Evolutionary conservation across 164 flowering plant genomes (phyloP).

Genomic region (grape (Vitis vinifera)): ASM3070453v1 NC_081820.1:21885001-21885500

Average conservation of each 20-base stretch:
- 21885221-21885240: slow-evolving; percentile 65
- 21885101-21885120: slow-evolving; percentile 96
- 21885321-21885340: no score
- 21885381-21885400: slow-evolving; percentile 95
- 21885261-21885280: slow-evolving; percentile 58
- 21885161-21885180: slow-evolving; percentile 73
- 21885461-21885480: no score
- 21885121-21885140: slow-evolving; percentile 80
- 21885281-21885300: no score
- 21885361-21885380: slow-evolving; percentile 86
- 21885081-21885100: slow-evolving; percentile 70
- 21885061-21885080: slow-evolving; percentile 89
- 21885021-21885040: background rate
- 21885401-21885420: background rate
- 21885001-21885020: no score
- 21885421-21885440: background rate
- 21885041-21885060: no score
- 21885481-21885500: no score
- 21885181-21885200: slow-evolving; percentile 74
- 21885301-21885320: no score
- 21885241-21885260: slow-evolving; percentile 81
- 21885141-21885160: slow-evolving; percentile 84
- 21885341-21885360: slow-evolving; percentile 90
- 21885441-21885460: no score
- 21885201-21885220: slow-evolving; percentile 70